Evolutionary conservation across 495 filamentous ascomycete species (phyloP), one percentile per base, ranked within the genome.

Genomic region (Penicillium riverlandense): DNA sequence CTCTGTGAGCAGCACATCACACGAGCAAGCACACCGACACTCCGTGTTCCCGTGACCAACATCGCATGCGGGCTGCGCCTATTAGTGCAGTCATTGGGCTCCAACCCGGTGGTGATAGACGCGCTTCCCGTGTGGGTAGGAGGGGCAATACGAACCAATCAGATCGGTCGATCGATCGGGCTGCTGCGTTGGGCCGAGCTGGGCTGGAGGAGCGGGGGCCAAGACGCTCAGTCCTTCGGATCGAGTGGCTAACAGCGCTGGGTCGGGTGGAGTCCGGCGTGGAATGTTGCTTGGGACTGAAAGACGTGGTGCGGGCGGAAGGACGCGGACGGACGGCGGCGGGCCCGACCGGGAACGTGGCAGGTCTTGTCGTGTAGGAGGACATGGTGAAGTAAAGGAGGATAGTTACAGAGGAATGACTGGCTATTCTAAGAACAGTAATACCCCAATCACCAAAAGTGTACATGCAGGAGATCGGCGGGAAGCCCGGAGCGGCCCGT

Each of bases 391-490:
- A n/a, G n/a, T n/a, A n/a, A n/a, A n/a, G 15, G 15, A 16, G 15
- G 15, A 16, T 16, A 1, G 15, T 4, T 16, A n/a, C 15, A 16
- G 4, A 4, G 4, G 15, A 4, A 16, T 16, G 22, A 22, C 22
- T 2, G 22, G 4, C 4, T 3, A 6, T 4, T 22, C 2, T 3
- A 3, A 22, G 2, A 3, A 22, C 22, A 22, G 22, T 3, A 3
- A 3, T 3, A 4, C 22, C 22, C 22, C 15, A 16, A 45, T 36
- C 52, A 32, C 45, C 54, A 52, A 48, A 55, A 53, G 49, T 43
- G 61, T 55, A 65, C 60, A 61, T 71, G 67, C 67, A 69, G 65
- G 49, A 67, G 67, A 71, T 71, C 66, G 62, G 64, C 65, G 65
- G 65, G 64, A 69, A 58, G 57, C 55, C 61, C 67, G 67, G 67